Evolutionary conservation across 352 stramenopile genomes (phyloP).

Genomic region (Peronospora farinosa): DNA sequence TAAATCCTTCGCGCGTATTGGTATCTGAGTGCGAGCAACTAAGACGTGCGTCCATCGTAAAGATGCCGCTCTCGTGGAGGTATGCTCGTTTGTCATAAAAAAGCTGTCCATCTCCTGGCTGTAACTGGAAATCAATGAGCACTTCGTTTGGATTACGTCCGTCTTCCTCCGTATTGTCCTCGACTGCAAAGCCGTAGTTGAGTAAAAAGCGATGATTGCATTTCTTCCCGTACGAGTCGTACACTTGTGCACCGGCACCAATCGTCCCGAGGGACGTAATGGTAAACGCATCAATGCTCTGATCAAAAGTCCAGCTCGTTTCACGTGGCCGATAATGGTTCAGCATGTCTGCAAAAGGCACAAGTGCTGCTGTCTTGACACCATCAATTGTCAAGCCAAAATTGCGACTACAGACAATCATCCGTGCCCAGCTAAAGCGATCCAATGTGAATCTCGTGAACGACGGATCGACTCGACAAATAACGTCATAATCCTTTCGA

Average conservation of each 20-base stretch:
- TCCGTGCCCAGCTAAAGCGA: constrained; percentile 97
- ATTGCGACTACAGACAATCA: constrained; percentile 98
- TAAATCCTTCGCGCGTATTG: constrained; percentile 83
- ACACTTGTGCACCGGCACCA: constrained; percentile 89
- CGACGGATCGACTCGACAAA: constrained; percentile 88
- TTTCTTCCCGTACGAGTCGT: constrained; percentile 99
- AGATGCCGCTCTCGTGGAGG: constrained; percentile 81
- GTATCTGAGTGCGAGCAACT: constrained; percentile 79
- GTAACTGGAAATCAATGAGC: constrained; percentile 78
- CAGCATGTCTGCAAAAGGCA: constrained; percentile 99
- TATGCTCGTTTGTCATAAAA: constrained; percentile 84
- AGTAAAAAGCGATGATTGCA: constrained; percentile 99
- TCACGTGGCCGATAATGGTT: constrained; percentile 98
- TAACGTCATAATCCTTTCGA: constrained; percentile 94
- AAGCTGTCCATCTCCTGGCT: constrained; percentile 50
- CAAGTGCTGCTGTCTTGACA: constrained; percentile 94
- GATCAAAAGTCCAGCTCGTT: constrained; percentile 92
- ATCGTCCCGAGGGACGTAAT: constrained; percentile 86
- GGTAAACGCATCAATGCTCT: constrained; percentile 79
- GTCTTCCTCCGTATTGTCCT: constrained; percentile 97
- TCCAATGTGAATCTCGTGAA: constrained; percentile 93
- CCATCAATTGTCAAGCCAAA: constrained; percentile 97
- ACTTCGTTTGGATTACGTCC: constrained; percentile 98
- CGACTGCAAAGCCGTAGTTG: constrained; percentile 99
- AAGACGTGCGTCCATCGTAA: constrained; percentile 81